Percentiles rank a stretch among this genome's conserved stretches.
phyloP scores from a whole-genome alignment of 768 basidiomycete genomes.

The Multifurca ochricompacta region DNA sequence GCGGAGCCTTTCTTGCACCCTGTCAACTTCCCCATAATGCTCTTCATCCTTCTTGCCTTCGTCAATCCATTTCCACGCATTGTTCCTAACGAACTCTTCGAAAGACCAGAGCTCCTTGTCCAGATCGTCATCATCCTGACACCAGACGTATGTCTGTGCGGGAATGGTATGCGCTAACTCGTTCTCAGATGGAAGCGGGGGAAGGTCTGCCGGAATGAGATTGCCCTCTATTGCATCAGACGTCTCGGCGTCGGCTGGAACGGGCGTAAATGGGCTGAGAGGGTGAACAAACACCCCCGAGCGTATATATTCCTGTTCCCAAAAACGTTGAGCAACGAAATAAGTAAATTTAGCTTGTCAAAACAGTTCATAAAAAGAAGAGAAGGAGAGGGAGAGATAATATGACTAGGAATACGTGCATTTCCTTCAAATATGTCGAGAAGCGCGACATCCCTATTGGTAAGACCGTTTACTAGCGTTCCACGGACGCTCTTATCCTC shows the following conservation, averaged over 20 bases:
- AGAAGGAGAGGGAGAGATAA: neutral
- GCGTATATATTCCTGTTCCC: constrained; percentile 62
- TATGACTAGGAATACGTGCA: constrained; percentile 35
- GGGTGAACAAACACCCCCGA: constrained; percentile 47
- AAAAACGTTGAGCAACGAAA: neutral
- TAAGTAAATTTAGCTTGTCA: too few relatives aligned
- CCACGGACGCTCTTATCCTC: constrained; percentile 74
- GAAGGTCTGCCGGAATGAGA: constrained; percentile 34
- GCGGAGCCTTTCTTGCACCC: constrained; percentile 27
- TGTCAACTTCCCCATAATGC: constrained; percentile 49
- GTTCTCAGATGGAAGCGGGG: constrained; percentile 32
- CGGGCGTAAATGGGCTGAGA: constrained; percentile 35
- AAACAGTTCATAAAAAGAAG: too few relatives aligned
- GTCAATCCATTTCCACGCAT: constrained; percentile 74
- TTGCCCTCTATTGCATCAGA: constrained; percentile 24
- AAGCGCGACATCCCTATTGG: constrained; percentile 48
- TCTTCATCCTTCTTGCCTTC: constrained; percentile 28
- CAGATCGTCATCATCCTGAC: constrained; percentile 34
- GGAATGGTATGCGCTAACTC: constrained; percentile 33
- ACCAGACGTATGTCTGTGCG: constrained; percentile 75
- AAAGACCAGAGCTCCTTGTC: constrained; percentile 69
- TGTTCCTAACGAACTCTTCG: constrained; percentile 68
- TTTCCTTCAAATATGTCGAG: constrained; percentile 81
- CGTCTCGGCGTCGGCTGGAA: constrained; percentile 20
- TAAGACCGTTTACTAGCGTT: constrained; percentile 68